These are phyloP conservation scores for Candolleomyces efflorescens DNA, from an alignment of 768 basidiomycete species.

Conservation along the genomic window DNA sequence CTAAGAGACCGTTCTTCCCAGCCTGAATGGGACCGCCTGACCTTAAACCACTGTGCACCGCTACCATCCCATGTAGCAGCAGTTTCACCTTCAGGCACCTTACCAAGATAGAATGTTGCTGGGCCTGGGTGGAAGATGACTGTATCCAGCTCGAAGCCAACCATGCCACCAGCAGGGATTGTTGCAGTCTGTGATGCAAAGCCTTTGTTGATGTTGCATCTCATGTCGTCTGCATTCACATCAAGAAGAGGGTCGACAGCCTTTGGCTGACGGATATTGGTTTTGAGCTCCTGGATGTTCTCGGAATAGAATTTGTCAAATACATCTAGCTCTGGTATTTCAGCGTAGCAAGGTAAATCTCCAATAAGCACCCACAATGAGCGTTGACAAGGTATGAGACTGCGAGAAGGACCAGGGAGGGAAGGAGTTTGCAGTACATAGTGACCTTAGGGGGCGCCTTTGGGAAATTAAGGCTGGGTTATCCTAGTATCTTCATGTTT, in stretches of 20 bases:
- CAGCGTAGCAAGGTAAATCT: not conserved
- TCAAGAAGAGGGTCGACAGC: slow-evolving; percentile 17
- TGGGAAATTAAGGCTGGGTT: not conserved
- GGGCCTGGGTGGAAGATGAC: slow-evolving; percentile 20
- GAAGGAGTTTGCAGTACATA: not conserved
- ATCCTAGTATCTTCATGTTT: not conserved
- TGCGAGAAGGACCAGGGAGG: too few species aligned
- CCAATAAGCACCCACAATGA: not conserved
- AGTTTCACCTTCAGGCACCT: slow-evolving; percentile 32
- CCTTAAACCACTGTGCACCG: slow-evolving; percentile 36
- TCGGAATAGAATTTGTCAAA: not conserved
- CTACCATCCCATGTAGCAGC: slow-evolving; percentile 30
- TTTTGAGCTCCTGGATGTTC: not conserved
- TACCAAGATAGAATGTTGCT: slow-evolving; percentile 27
- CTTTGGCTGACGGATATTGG: slow-evolving; percentile 17
- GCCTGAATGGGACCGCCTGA: slow-evolving; percentile 13
- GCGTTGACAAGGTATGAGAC: too few species aligned
- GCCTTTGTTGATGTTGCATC: slow-evolving; percentile 24
- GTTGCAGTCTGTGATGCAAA: slow-evolving; percentile 22
- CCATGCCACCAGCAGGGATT: slow-evolving; percentile 23
- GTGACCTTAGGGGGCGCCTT: not conserved
- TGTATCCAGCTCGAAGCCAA: slow-evolving; percentile 24
- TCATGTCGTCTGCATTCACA: slow-evolving; percentile 18
- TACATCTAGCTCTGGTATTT: not conserved
- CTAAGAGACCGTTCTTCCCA: too few species aligned